Evolutionary conservation across 2,329 filamentous ascomycete species (phyloP).

Genomic region (Venturia oleaginea): DNA sequence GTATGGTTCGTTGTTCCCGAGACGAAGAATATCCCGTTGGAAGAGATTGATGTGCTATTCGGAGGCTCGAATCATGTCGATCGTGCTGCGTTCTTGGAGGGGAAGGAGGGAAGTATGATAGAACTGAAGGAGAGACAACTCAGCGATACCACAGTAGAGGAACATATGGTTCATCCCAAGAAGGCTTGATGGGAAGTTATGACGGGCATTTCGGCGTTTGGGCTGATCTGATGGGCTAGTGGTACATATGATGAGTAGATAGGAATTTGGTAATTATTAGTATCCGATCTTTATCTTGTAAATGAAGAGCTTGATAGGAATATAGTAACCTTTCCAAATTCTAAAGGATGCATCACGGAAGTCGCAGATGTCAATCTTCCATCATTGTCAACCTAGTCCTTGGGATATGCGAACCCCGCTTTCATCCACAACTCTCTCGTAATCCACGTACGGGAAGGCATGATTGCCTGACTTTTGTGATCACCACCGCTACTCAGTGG

Average conservation of each 20-base stretch:
- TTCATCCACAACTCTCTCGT: too few relatives aligned
- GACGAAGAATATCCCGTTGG: slow-evolving; percentile 39
- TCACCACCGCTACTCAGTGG: too few relatives aligned
- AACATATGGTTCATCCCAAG: neutral
- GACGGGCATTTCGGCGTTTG: neutral
- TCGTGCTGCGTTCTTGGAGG: slow-evolving; percentile 40
- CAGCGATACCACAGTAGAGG: neutral
- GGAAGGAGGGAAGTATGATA: neutral
- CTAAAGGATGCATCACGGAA: too few relatives aligned
- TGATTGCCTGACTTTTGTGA: too few relatives aligned
- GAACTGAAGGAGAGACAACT: neutral
- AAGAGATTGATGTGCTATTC: slow-evolving; percentile 49
- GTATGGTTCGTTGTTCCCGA: slow-evolving; percentile 36
- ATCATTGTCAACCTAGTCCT: too few relatives aligned
- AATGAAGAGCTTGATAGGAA: neutral
- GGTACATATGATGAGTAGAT: neutral
- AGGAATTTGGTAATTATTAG: neutral
- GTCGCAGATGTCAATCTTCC: too few relatives aligned
- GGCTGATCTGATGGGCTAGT: neutral
- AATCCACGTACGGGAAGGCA: too few relatives aligned
- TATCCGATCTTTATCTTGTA: neutral
- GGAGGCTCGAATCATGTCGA: slow-evolving; percentile 48
- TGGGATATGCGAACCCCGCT: too few relatives aligned
- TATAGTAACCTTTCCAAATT: too few relatives aligned
- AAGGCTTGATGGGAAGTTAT: neutral